Evolutionary conservation across 1,139 yeast species (phyloP).

Genomic region (Magnusiomyces tetraspermus): DNA sequence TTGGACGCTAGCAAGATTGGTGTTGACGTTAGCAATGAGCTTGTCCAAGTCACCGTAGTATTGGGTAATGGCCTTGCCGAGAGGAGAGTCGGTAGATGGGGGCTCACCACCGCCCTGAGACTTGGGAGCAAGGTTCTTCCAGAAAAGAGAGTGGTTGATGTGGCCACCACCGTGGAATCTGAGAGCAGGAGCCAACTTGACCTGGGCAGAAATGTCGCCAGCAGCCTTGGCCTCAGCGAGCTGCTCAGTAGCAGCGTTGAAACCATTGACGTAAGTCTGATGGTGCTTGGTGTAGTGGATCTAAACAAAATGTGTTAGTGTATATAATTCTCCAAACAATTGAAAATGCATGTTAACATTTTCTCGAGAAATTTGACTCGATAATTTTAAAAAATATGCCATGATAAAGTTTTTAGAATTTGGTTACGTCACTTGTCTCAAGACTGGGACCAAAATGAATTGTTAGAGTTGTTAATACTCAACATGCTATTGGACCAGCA

Average conservation of each 20-base stretch:
- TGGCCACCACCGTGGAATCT: conserved; percentile 96
- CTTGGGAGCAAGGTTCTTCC: conserved; percentile 84
- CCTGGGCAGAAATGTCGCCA: conserved; percentile 60
- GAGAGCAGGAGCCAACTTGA: conserved; percentile 63
- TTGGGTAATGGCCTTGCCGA: conserved; percentile 52
- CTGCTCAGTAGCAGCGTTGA: conserved; percentile 74
- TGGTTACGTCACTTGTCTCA: no score
- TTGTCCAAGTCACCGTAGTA: conserved; percentile 75
- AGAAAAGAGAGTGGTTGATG: conserved; percentile 76
- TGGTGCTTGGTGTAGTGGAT: conserved; percentile 86
- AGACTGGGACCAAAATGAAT: no score
- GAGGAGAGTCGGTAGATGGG: conserved; percentile 48
- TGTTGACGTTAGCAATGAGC: conserved; percentile 58
- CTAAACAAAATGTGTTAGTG: no score
- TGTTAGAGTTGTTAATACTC: no score
- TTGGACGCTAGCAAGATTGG: conserved; percentile 82
- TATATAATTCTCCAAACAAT: no score
- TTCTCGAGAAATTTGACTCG: no score
- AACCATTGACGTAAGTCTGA: conserved; percentile 87
- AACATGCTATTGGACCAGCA: no score
- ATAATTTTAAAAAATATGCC: no score
- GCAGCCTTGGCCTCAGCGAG: conserved; percentile 58
- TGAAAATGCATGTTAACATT: no score
- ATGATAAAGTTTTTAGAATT: no score
- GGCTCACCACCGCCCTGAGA: conserved; percentile 80